These are phyloP conservation scores for Cinnamomum chago DNA, from an alignment of 164 flowering plant genomes.

Conservation along the genomic window DNA sequence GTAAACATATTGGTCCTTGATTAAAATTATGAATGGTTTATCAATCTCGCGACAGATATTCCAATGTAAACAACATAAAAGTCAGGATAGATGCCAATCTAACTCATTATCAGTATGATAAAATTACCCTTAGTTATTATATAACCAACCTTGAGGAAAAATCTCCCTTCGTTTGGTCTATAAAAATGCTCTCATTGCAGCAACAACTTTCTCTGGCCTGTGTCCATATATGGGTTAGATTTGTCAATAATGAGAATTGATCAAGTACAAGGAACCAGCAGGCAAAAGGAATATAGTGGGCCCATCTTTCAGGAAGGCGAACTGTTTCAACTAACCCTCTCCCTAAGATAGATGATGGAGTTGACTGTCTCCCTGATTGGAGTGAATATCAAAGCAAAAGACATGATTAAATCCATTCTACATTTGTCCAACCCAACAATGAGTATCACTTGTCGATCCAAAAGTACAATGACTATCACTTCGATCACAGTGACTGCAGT, in stretches of 20 bases:
- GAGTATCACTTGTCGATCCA: too few species aligned
- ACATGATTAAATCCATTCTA: too few species aligned
- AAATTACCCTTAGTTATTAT: background rate
- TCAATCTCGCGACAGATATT: background rate
- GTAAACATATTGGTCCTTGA: background rate
- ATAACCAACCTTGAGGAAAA: background rate
- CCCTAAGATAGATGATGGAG: too few species aligned
- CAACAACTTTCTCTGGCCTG: slow-evolving; percentile 99
- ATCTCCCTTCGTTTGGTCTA: slow-evolving; percentile 7
- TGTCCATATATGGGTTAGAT: background rate
- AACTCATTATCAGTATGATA: background rate
- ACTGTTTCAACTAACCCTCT: background rate
- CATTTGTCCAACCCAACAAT: too few species aligned
- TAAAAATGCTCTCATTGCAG: slow-evolving; percentile 59
- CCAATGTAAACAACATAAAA: background rate
- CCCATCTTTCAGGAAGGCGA: background rate
- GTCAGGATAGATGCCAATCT: background rate
- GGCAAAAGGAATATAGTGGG: background rate
- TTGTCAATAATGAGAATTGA: background rate
- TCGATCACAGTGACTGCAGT: too few species aligned
- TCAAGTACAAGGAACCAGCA: background rate
- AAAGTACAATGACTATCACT: too few species aligned
- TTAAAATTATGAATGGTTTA: background rate
- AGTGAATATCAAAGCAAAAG: background rate
- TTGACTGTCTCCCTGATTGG: background rate